Conservation (phyloP, 352 stramenopile genomes). For the Phytophthora crassamura region DNA sequence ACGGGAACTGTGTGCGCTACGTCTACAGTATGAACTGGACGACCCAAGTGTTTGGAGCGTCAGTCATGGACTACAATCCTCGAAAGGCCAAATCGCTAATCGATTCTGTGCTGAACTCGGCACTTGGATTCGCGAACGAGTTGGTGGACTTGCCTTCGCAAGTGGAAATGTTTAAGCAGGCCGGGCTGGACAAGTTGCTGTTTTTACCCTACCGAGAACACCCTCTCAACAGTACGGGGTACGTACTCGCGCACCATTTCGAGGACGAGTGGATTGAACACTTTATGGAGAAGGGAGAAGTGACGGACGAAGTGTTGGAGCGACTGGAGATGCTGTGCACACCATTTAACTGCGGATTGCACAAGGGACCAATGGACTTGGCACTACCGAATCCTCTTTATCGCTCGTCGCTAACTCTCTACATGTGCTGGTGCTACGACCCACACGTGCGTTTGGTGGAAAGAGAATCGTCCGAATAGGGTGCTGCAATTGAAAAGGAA, state of each 20-base stretch:
- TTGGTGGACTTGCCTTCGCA: neutral
- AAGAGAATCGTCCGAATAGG: slow-evolving; percentile 2
- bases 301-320: neutral
- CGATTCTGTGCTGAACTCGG: slow-evolving; percentile 9
- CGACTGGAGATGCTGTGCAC: slow-evolving; percentile 10
- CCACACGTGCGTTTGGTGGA: slow-evolving; percentile 15
- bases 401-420: slow-evolving; percentile 16
- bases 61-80: slow-evolving; percentile 23
- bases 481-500: neutral
- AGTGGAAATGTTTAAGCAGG: neutral
- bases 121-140: slow-evolving; percentile 13
- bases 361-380: slow-evolving; percentile 18
- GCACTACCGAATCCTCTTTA: slow-evolving; percentile 19
- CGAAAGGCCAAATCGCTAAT: neutral
- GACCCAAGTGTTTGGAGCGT: slow-evolving; percentile 28
- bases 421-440: slow-evolving; percentile 38
- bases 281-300: slow-evolving; percentile 22
- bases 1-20: slow-evolving; percentile 31
- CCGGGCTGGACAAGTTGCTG: slow-evolving; percentile 28
- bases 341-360: slow-evolving; percentile 24
- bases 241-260: slow-evolving; percentile 9
- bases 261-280: slow-evolving; percentile 30
- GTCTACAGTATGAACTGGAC: slow-evolving; percentile 40
- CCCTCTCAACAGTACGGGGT: slow-evolving; percentile 21
- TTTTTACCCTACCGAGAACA: slow-evolving; percentile 22